Evolutionary conservation across 169 alveolate genomes (phyloP).

Genomic region (Toxoplasma gondii): DNA sequence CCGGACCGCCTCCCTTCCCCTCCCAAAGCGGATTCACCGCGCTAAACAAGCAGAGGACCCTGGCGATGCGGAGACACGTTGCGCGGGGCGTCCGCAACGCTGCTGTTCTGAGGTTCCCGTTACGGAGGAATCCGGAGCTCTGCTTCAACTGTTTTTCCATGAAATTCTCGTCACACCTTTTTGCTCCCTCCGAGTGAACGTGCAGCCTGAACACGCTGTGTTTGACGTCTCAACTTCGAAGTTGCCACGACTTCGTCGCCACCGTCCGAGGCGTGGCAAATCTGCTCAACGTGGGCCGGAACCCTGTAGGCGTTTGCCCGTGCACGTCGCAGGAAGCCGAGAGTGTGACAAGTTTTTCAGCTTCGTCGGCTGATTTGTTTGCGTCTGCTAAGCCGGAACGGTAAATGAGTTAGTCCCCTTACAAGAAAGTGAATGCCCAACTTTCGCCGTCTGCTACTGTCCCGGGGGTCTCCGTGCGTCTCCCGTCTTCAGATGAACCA

Average conservation of each 20-base stretch:
- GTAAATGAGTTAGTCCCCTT: not conserved
- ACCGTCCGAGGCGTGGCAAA: not conserved
- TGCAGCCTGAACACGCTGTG: too few relatives aligned
- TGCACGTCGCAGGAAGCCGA: not conserved
- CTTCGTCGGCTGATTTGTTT: not conserved
- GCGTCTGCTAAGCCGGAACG: not conserved
- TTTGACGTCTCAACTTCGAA: not conserved
- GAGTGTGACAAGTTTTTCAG: not conserved
- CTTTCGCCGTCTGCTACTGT: not conserved
- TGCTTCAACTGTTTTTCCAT: too few relatives aligned
- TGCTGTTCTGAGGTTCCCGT: not conserved
- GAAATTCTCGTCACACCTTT: too few relatives aligned
- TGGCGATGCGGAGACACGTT: not conserved
- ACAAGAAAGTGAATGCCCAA: not conserved
- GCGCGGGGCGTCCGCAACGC: not conserved
- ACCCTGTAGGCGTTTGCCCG: not conserved
- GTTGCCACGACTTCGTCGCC: not conserved
- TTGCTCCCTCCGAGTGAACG: too few relatives aligned
- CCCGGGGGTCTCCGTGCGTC: not conserved
- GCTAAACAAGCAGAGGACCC: not conserved
- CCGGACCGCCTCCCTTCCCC: not conserved
- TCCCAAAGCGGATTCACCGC: not conserved
- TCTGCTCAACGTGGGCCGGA: not conserved
- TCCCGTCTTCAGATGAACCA: not conserved
- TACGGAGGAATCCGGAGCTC: too few relatives aligned